A percentile compares a stretch with the other conserved stretches of the same genome.
Evolutionary conservation across 208 protist species (phyloP).

Genomic region (Trypanosoma vivax): DNA sequence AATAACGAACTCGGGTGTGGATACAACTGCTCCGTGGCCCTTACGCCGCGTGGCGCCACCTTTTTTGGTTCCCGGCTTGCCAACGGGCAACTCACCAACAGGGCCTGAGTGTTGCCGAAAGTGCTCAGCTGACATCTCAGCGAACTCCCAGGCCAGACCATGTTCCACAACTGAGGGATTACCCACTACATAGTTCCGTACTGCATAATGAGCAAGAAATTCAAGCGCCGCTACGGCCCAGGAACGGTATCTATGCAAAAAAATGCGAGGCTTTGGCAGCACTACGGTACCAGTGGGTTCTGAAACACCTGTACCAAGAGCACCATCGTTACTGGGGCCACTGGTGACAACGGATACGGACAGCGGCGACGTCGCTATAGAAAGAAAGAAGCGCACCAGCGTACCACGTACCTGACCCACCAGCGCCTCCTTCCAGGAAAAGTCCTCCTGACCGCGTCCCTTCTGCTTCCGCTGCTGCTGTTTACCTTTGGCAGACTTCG

Average conservation of each 20-base stretch:
- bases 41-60: slow-evolving; percentile 1
- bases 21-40: background rate
- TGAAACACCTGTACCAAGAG: no score
- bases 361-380: slow-evolving; percentile 1
- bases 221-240: slow-evolving; percentile 20
- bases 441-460: background rate
- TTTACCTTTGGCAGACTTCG: background rate
- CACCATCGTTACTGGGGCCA: background rate
- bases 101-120: background rate
- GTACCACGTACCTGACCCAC: slow-evolving; percentile 4
- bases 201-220: slow-evolving; percentile 9
- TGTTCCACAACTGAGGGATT: slow-evolving; percentile 7
- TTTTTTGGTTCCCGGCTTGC: slow-evolving; percentile 1
- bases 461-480: slow-evolving; percentile 1
- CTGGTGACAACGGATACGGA: background rate
- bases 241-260: background rate
- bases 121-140: background rate
- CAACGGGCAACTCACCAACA: background rate
- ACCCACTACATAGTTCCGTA: background rate
- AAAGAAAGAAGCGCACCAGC: slow-evolving; percentile 16
- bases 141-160: slow-evolving; percentile 9
- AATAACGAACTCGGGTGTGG: background rate
- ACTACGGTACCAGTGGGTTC: no score
- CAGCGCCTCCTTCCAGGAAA: slow-evolving; percentile 1
- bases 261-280: background rate